Conservation (phyloP, 2,329 filamentous ascomycete genomes). For the Fusarium beomiforme region DNA sequence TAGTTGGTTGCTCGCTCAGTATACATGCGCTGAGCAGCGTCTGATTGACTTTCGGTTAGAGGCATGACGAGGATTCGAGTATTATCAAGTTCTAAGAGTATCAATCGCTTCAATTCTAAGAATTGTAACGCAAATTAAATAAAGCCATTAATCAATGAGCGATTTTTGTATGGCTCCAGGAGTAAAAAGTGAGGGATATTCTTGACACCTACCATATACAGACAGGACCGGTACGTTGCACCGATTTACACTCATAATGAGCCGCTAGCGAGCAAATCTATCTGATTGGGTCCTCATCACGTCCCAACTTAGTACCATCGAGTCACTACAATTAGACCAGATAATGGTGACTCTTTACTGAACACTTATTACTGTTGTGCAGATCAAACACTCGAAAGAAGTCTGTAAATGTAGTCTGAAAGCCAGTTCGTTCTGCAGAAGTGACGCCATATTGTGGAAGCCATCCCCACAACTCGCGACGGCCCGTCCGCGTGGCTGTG, state of each 20-base stretch:
- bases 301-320: neutral
- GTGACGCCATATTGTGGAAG: neutral
- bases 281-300: constrained; percentile 6
- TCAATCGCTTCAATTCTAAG: neutral
- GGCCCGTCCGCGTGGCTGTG: constrained; percentile 19
- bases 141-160: neutral
- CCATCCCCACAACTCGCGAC: constrained; percentile 19
- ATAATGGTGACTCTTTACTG: neutral
- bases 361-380: neutral
- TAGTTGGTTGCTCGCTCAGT: constrained; percentile 44
- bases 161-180: neutral
- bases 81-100: neutral
- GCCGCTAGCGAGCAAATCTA: too few species aligned
- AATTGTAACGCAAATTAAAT: neutral
- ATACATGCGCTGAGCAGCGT: constrained; percentile 46
- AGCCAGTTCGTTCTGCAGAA: neutral
- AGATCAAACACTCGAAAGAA: neutral
- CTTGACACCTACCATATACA: too few species aligned
- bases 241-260: neutral
- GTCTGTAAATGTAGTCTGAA: too few species aligned
- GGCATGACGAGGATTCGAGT: neutral
- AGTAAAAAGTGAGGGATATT: neutral
- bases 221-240: neutral
- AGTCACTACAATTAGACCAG: neutral
- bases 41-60: constrained; percentile 9